Conservation (phyloP, 2,329 filamentous ascomycete genomes). For the Huntiella bhutanensis region DNA sequence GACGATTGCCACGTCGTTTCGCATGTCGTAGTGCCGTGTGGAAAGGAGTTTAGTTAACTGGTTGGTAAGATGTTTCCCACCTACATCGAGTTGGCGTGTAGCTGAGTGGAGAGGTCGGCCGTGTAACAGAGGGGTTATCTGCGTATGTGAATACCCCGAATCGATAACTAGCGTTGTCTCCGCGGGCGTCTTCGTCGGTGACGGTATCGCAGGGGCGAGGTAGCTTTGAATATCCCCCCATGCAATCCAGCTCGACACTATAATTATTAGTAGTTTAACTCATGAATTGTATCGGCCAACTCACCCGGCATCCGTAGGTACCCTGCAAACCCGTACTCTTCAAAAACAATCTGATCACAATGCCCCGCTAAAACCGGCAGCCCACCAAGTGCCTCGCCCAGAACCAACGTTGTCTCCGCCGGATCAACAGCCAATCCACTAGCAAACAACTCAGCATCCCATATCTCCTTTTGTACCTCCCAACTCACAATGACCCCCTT, state of each 20-base stretch:
- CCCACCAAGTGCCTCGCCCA: conserved; percentile 73
- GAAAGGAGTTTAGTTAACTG: conserved; percentile 80
- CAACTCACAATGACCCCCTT: conserved; percentile 92
- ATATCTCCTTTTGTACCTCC: conserved; percentile 90
- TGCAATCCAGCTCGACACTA: conserved; percentile 58
- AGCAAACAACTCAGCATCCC: conserved; percentile 76
- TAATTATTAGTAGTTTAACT: not conserved
- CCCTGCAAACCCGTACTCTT: conserved; percentile 83
- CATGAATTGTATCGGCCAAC: conserved; percentile 12
- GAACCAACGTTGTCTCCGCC: conserved; percentile 59
- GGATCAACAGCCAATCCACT: conserved; percentile 53
- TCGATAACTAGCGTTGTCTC: conserved; percentile 82
- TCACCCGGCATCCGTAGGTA: conserved; percentile 60
- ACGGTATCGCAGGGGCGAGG: conserved; percentile 33
- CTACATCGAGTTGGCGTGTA: conserved; percentile 70
- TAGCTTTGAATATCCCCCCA: conserved; percentile 60
- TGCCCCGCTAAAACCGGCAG: conserved; percentile 68
- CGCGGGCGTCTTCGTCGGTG: conserved; percentile 31
- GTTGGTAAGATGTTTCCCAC: conserved; percentile 85
- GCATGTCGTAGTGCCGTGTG: conserved; percentile 83
- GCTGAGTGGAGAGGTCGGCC: conserved; percentile 66
- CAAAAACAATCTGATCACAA: conserved; percentile 91
- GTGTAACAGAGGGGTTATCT: conserved; percentile 66
- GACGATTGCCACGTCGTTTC: conserved; percentile 81
- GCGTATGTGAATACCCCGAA: conserved; percentile 83